These are phyloP conservation scores for Candida nitratophila DNA, from an alignment of 805 yeast species.

Conservation along the genomic window DNA sequence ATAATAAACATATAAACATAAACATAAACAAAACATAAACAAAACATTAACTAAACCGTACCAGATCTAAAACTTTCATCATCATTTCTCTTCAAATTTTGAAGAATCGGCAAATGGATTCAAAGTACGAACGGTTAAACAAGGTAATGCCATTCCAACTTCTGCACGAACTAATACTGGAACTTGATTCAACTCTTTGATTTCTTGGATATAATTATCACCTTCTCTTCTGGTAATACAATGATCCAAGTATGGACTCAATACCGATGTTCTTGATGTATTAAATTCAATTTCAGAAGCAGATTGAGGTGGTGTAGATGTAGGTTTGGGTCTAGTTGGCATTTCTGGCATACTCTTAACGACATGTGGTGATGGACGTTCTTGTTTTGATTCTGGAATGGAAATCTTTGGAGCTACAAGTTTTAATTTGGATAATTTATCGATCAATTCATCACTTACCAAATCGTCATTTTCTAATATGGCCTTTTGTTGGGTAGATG, in stretches of 20 bases:
- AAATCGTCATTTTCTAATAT: slow-evolving; percentile 23
- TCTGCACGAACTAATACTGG: slow-evolving; percentile 88
- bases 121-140: slow-evolving; percentile 83
- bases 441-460: slow-evolving; percentile 35
- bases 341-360: slow-evolving; percentile 25
- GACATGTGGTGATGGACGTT: slow-evolving; percentile 5
- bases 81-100: not conserved
- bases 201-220: slow-evolving; percentile 67
- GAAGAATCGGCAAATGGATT: slow-evolving; percentile 56
- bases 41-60: slow-evolving; percentile 1
- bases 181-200: slow-evolving; percentile 66
- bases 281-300: slow-evolving; percentile 5
- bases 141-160: slow-evolving; percentile 92
- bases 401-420: slow-evolving; percentile 40
- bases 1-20: not conserved
- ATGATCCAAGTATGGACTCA: slow-evolving; percentile 51
- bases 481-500: slow-evolving; percentile 42
- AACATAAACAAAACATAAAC: not conserved
- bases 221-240: slow-evolving; percentile 57
- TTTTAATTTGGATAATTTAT: slow-evolving; percentile 43
- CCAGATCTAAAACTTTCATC: not conserved
- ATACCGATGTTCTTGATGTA: slow-evolving; percentile 26
- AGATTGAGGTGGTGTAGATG: slow-evolving; percentile 3
- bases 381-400: slow-evolving; percentile 16
- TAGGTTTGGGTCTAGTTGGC: slow-evolving; percentile 5